These are phyloP conservation scores for Alternaria conjuncta DNA, from an alignment of 2,329 filamentous ascomycete genomes.

Conservation along the genomic window DNA sequence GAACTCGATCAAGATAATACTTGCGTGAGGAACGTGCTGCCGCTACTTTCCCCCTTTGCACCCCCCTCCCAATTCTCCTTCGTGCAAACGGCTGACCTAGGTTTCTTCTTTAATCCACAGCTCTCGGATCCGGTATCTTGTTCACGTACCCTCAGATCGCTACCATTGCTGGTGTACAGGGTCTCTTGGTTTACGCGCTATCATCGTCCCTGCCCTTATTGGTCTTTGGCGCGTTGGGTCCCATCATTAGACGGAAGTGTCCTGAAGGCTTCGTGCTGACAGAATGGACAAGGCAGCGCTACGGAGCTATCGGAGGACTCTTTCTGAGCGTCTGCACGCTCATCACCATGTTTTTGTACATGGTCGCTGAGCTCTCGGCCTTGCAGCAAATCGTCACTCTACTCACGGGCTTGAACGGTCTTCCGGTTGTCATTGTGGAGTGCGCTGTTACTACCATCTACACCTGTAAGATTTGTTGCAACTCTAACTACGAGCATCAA, in stretches of 20 bases:
- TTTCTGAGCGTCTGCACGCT: conserved; percentile 80
- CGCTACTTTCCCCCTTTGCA: conserved; percentile 64
- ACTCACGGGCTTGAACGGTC: conserved; percentile 74
- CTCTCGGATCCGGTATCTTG: conserved; percentile 81
- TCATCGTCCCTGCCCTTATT: conserved; percentile 75
- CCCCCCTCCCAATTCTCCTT: conserved; percentile 31
- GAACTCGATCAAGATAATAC: conserved; percentile 99
- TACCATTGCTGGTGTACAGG: conserved; percentile 79
- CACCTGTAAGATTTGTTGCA: conserved; percentile 64
- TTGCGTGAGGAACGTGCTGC: conserved; percentile 98
- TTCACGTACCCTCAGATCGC: conserved; percentile 84
- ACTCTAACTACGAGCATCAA: too few species aligned
- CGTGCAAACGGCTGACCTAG: conserved; percentile 43
- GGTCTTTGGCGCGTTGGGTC: conserved; percentile 75
- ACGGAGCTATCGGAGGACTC: conserved; percentile 71
- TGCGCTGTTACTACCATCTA: conserved; percentile 81
- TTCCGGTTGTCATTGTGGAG: conserved; percentile 79
- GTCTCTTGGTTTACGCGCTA: conserved; percentile 76
- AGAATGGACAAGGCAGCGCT: conserved; percentile 82
- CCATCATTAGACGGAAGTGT: conserved; percentile 78
- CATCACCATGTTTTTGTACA: conserved; percentile 84
- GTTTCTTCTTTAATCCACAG: conserved; percentile 55
- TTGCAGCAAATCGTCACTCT: conserved; percentile 78
- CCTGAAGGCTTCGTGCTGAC: conserved; percentile 85
- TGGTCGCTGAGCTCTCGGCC: conserved; percentile 83